These are phyloP conservation scores for Boletus sp. DNA, from an alignment of 768 basidiomycete species.

Conservation along the genomic window DNA sequence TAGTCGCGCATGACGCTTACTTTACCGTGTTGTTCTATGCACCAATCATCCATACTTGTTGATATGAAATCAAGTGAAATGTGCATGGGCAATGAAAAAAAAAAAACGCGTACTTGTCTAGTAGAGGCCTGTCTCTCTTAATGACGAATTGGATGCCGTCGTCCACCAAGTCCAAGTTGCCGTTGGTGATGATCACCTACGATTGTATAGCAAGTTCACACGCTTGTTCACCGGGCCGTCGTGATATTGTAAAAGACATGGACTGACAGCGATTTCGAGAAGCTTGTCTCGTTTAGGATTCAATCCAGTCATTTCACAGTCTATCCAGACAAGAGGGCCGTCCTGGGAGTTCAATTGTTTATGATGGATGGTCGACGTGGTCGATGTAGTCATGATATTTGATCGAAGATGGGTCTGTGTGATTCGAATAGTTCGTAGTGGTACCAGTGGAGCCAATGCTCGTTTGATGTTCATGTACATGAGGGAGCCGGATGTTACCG, in stretches of 20 bases:
- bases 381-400: slow-evolving; percentile 3
- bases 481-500: too few relatives aligned
- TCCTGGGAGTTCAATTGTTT: slow-evolving; percentile 3
- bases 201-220: background rate
- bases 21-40: background rate
- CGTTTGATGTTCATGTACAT: slow-evolving; percentile 2
- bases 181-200: slow-evolving; percentile 85
- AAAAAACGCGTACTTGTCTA: slow-evolving; percentile 41
- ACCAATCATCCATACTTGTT: background rate
- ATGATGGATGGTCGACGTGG: background rate
- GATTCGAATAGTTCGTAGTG: background rate
- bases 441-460: background rate
- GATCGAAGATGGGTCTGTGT: background rate
- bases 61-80: background rate
- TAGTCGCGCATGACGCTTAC: background rate
- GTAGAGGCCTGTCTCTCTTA: slow-evolving; percentile 42
- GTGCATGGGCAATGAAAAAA: background rate
- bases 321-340: slow-evolving; percentile 55
- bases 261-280: slow-evolving; percentile 67
- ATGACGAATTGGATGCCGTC: slow-evolving; percentile 78
- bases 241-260: background rate
- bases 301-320: slow-evolving; percentile 87
- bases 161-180: slow-evolving; percentile 76
- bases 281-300: slow-evolving; percentile 29
- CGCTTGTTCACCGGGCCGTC: background rate